A percentile compares a stretch with the other conserved stretches of the same genome.
These are phyloP conservation scores for Verticillium tricorpus DNA, from an alignment of 2,329 filamentous ascomycete genomes.

Conservation along the genomic window DNA sequence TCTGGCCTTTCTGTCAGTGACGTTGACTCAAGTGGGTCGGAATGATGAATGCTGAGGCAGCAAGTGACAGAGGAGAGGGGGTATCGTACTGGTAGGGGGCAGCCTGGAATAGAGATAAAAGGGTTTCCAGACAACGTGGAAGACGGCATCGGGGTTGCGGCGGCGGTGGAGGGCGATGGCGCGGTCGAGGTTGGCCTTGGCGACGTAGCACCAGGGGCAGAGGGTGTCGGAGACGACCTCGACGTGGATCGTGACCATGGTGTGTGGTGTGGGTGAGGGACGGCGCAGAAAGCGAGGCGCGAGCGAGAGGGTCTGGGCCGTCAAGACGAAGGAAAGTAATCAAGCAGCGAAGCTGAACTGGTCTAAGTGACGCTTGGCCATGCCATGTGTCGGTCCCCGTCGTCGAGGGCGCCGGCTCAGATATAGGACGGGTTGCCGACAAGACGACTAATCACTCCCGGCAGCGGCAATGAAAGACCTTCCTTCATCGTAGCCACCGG, in stretches of 20 bases:
- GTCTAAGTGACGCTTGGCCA: neutral
- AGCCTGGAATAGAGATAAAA: conserved; percentile 38
- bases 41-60: neutral
- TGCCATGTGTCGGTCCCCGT: neutral
- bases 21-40: conserved; percentile 22
- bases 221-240: conserved; percentile 45
- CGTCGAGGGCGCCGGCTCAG: neutral
- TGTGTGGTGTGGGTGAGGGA: neutral
- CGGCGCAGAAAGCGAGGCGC: neutral
- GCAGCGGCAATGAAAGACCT: neutral
- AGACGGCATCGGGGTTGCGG: conserved; percentile 35
- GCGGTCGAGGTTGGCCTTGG: conserved; percentile 38
- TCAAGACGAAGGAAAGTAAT: neutral
- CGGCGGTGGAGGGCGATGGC: conserved; percentile 37
- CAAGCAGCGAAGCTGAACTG: neutral
- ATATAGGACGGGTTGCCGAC: neutral
- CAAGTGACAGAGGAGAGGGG: neutral
- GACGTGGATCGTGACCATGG: conserved; percentile 29
- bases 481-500: neutral
- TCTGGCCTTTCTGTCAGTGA: conserved; percentile 14
- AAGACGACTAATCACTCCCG: neutral
- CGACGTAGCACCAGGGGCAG: conserved; percentile 50
- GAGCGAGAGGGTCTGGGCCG: neutral
- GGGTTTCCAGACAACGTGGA: conserved; percentile 42
- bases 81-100: conserved; percentile 18